A percentile compares a stretch with the other conserved stretches of the same genome.
Conservation (phyloP, 768 basidiomycete species). For the Cyathus striatus region DNA sequence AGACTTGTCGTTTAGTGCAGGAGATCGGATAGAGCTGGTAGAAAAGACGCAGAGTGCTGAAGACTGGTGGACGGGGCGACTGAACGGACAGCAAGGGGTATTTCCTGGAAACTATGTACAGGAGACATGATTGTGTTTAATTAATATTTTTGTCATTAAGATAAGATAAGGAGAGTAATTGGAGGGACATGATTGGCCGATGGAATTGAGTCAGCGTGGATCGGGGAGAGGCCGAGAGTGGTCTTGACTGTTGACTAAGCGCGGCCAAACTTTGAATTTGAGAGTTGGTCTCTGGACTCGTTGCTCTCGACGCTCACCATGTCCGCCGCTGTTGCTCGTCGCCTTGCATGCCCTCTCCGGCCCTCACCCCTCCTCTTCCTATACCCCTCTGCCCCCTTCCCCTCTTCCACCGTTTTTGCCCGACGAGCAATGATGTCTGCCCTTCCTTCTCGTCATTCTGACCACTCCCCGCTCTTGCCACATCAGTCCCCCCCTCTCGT, state of each 20-base stretch:
- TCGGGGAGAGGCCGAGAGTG: no score
- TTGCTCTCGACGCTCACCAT: no score
- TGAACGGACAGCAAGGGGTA: constrained; percentile 80
- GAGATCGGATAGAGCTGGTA: constrained; percentile 88
- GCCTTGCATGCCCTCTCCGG: constrained; percentile 14
- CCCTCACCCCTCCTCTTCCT: constrained; percentile 25
- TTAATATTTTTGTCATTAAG: constrained; percentile 6
- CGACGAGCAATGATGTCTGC: constrained; percentile 70
- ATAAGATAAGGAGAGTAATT: constrained; percentile 11
- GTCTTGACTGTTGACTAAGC: no score
- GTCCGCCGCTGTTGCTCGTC: no score
- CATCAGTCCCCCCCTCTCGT: constrained; percentile 49
- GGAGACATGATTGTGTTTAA: constrained; percentile 29
- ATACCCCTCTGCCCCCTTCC: constrained; percentile 25
- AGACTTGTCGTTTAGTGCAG: constrained; percentile 84
- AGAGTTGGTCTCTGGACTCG: no score
- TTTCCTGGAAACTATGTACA: constrained; percentile 86
- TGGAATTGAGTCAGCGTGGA: no score
- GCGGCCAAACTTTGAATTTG: no score
- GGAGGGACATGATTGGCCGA: constrained; percentile 22
- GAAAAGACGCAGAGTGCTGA: constrained; percentile 77
- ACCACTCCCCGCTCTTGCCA: constrained; percentile 17
- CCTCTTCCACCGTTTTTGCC: constrained; percentile 26
- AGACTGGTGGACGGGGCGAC: constrained; percentile 96
- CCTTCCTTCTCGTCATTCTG: constrained; percentile 33